Percentiles rank a stretch among this genome's conserved stretches.
Conservation (phyloP, 2,329 filamentous ascomycete genomes). For the Ophiostoma sp. region DNA sequence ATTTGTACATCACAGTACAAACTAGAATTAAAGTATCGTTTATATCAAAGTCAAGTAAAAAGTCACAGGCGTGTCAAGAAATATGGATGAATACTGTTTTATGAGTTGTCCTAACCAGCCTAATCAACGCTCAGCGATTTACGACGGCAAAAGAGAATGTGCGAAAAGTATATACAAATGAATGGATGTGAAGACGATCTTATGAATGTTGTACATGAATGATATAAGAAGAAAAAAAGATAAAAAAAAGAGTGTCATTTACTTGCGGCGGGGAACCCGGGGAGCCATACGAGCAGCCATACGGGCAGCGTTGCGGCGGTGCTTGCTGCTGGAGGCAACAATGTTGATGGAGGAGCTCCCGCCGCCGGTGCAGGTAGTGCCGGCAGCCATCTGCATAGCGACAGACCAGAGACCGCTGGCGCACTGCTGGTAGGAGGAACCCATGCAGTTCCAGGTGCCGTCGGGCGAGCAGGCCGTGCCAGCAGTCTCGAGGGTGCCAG, state of each 20-base stretch:
- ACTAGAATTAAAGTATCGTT: no score
- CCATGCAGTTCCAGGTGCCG: conserved; percentile 47
- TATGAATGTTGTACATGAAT: neutral
- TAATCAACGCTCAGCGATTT: neutral
- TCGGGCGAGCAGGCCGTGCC: conserved; percentile 44
- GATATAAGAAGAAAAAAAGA: neutral
- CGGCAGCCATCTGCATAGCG: conserved; percentile 39
- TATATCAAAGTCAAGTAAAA: neutral
- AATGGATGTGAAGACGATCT: neutral
- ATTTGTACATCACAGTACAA: no score
- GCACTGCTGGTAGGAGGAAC: conserved; percentile 48
- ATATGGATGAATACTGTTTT: neutral
- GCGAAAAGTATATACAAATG: conserved; percentile 6
- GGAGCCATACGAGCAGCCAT: neutral
- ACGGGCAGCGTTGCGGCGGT: conserved; percentile 23
- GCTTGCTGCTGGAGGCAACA: conserved; percentile 28
- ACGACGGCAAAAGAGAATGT: neutral
- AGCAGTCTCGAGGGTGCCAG: conserved; percentile 31
- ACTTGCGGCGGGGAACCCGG: neutral
- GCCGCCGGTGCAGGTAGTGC: conserved; percentile 43
- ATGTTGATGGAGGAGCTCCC: conserved; percentile 28
- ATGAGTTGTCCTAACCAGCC: conserved; percentile 5
- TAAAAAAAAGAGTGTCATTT: neutral
- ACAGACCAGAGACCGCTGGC: conserved; percentile 45
- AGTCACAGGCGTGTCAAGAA: neutral